Conservation (phyloP, 2,329 filamentous ascomycete genomes). For the Neopestalotiopsis rosae region DNA sequence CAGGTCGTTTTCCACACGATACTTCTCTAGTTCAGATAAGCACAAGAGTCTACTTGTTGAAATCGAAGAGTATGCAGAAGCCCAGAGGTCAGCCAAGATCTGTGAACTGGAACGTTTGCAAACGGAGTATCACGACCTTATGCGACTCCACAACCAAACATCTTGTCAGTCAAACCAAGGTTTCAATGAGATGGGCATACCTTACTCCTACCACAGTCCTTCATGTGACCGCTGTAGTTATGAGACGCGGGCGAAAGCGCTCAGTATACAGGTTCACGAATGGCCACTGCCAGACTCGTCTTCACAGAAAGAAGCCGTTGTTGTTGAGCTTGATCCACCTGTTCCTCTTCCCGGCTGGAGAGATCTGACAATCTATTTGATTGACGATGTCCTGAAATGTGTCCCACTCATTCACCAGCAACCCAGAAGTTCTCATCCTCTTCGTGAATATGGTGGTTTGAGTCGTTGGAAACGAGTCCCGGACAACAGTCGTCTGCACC, state of each 20-base stretch:
- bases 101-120: not conserved
- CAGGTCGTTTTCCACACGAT: slow-evolving; percentile 2
- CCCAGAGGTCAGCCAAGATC: not conserved
- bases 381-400: slow-evolving; percentile 9
- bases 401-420: not conserved
- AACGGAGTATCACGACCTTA: not conserved
- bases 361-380: slow-evolving; percentile 11
- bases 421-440: not conserved
- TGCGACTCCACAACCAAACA: not conserved
- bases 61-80: not conserved
- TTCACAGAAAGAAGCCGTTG: not conserved
- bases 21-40: not conserved
- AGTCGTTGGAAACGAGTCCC: not conserved
- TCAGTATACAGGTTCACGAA: not conserved
- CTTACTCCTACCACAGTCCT: not conserved
- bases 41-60: not conserved
- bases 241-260: not conserved
- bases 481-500: not conserved
- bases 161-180: not conserved
- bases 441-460: not conserved
- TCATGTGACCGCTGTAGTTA: not conserved
- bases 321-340: slow-evolving; percentile 15
- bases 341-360: slow-evolving; percentile 5
- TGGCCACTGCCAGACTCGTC: slow-evolving; percentile 1
- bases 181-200: not conserved